Evolutionary conservation across 768 basidiomycete species (phyloP), one percentile per base, ranked within the genome.

Genomic region (Lactifluus rugatus): DNA sequence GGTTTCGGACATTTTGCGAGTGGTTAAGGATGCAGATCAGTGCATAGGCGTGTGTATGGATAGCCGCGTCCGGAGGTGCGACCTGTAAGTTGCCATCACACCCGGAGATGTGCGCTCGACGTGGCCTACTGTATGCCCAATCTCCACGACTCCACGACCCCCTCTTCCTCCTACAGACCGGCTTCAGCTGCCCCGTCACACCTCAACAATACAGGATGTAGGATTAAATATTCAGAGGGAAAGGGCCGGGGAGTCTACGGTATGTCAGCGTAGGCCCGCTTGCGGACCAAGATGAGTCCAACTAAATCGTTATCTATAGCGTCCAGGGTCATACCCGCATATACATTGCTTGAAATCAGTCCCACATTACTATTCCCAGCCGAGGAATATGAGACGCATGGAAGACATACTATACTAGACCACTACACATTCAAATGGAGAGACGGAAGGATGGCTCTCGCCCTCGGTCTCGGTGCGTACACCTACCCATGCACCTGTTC

Each of bases 381-480:
- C 56, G 75, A 81, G 25, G 90, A 93, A 71, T 93, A 92, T 64
- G 75, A 79, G 46, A 66, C 69, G 5, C 78, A 89, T 70, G 81
- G 83, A 64, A 72, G 69, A 63, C 65, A 84, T 61, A 91, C 87
- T 0, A 68, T 84, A 0, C 72, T 91, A 10, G 83, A 91, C 64
- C 81, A 84, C 45, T 89, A 90, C 66, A 80, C 87, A 0, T 91
- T 89, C 66, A 81, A 76, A 26, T 93, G 88, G 86, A 70, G 72
- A 59, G 83, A 84, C 58, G 82, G 85, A 5, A 73, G 79, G 7
- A 85, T 87, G 84, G 92, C 87, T 0, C 76, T 93, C 19, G 83
- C 87, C 0, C 70, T 65, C 17, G 56, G 51, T 19, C 52, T 61
- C 26, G 63, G 56, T 66, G 49, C 42, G 21, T 34, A 17, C 42